Evolutionary conservation across 2,329 filamentous ascomycete species (phyloP), one percentile per base, ranked within the genome.

Genomic region (Monilinia aucupariae): DNA sequence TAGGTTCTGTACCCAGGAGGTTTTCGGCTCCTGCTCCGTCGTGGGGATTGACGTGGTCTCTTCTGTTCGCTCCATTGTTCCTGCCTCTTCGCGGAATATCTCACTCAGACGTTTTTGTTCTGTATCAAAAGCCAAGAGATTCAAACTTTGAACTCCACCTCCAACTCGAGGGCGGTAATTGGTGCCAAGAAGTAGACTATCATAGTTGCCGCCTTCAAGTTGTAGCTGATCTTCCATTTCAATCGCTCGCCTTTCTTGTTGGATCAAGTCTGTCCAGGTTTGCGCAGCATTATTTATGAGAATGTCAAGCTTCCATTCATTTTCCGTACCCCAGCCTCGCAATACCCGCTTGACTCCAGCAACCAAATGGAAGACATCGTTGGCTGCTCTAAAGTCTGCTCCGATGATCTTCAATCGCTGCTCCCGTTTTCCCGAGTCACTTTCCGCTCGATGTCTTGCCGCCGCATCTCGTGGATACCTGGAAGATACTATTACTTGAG

Each of bases 281-380:
- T 68, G 66, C 17, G 66, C 66, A 7, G 66, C 63, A 30, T 66
- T 68, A n/a, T 68, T 68, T 55, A 68, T 62, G 25, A 68, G 53
- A 27, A 68, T 66, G 22, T 68, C 65, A 15, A 68, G 49, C 25
- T 58, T 66, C 30, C 20, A 20, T 22, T 13, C 10, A n/a, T 34
- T 41, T 2, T 41, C 50, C 15, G 3, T 25, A 34, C 15, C n/a
- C 59, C 50, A 55, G 10, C 20, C 12, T 20, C 15, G 9, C 17
- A 61, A 12, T 20, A 61, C 3, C n/a, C 34, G 59, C 22, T 54
- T 61, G 20, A 53, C 15, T 0, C 20, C 49, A 25, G n/a, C 3
- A 3, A 61, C 39, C 30, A 61, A n/a, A 45, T 54, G 37, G 1
- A 61, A 61, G 7, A 54, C 50, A n/a, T 61, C 59, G 39, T 25